phyloP scores from a whole-genome alignment of 2,329 filamentous ascomycete genomes.

The Metarhizium humberi region DNA sequence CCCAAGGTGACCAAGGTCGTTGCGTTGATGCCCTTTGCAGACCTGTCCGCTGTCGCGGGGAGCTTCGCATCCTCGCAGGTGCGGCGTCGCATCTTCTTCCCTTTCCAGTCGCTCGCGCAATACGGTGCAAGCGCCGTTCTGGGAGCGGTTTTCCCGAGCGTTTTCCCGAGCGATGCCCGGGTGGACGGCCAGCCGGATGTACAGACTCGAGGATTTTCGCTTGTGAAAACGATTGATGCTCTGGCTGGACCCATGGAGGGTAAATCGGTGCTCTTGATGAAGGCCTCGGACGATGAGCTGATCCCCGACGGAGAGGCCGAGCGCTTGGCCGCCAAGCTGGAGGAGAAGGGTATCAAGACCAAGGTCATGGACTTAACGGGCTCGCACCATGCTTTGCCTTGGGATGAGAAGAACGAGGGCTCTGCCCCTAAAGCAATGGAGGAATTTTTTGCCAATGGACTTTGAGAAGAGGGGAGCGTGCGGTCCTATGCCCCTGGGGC shows the following conservation, averaged over 20 bases:
- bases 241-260: not conserved
- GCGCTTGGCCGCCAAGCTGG: not conserved
- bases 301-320: not conserved
- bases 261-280: not conserved
- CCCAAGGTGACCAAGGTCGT: not conserved
- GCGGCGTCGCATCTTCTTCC: not conserved
- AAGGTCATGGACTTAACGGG: not conserved
- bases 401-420: not conserved
- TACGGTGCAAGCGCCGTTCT: not conserved
- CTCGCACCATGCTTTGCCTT: not conserved
- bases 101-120: too few relatives aligned
- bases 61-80: not conserved
- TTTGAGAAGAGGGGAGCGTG: too few relatives aligned
- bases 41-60: too few relatives aligned
- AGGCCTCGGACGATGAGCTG: not conserved
- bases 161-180: not conserved
- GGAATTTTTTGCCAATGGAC: not conserved
- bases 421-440: not conserved
- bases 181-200: not conserved
- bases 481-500: too few relatives aligned
- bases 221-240: not conserved
- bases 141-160: not conserved
- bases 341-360: too few relatives aligned
- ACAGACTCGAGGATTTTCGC: not conserved
- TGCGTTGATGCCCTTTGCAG: not conserved